Percentiles rank a stretch among this genome's conserved stretches.
Conservation (phyloP, 2,329 filamentous ascomycete species). For the Talaromyces verruculosus region DNA sequence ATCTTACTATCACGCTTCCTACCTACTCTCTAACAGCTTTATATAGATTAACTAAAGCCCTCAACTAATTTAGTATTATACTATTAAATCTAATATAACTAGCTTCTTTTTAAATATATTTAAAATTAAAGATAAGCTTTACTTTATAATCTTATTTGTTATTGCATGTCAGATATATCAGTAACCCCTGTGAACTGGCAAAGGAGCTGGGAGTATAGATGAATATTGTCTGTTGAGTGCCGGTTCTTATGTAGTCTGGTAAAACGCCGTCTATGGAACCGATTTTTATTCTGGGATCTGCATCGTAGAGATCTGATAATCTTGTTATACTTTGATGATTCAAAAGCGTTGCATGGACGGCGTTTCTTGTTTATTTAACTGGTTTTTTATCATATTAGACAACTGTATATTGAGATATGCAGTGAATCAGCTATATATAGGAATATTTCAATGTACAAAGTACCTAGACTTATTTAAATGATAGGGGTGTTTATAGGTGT, state of each 20-base stretch:
- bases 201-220: slow-evolving; percentile 17
- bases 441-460: background rate
- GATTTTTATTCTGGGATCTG: slow-evolving; percentile 8
- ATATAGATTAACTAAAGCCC: slow-evolving; percentile 19
- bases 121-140: slow-evolving; percentile 15
- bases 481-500: background rate
- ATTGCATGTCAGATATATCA: slow-evolving; percentile 16
- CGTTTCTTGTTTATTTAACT: background rate
- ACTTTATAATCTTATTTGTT: slow-evolving; percentile 1
- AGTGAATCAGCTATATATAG: background rate
- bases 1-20: no score
- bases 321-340: background rate
- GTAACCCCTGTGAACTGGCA: slow-evolving; percentile 15
- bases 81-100: slow-evolving; percentile 20
- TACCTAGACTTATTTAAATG: background rate
- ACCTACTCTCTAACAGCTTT: no score
- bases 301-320: slow-evolving; percentile 19
- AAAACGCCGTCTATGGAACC: slow-evolving; percentile 13
- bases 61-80: slow-evolving; percentile 15
- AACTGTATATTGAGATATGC: background rate
- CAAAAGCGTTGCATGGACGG: slow-evolving; percentile 7
- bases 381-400: background rate
- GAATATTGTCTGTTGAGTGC: slow-evolving; percentile 13
- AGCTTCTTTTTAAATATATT: slow-evolving; percentile 13
- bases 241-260: slow-evolving; percentile 14